Base-by-base conservation (phyloP, 2,329 filamentous ascomycete genomes). In the Colletotrichum spaethianum region DNA sequence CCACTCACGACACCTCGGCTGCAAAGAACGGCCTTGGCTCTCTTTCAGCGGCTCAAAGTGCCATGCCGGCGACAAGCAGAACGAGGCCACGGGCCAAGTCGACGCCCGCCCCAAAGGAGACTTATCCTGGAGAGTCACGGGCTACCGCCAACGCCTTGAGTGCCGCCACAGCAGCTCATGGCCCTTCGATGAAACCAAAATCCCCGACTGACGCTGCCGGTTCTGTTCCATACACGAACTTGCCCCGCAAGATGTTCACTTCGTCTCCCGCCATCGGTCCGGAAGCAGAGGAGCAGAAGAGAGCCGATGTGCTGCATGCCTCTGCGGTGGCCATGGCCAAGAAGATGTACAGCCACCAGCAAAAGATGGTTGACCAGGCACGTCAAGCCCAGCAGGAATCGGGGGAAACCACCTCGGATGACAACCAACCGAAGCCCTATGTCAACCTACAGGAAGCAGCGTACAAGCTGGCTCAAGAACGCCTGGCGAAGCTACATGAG, bases 241-340 rank as follows among this genome's bases (percentile, higher is more conserved):
- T 94, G 82, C 86, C 89, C 44, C 87, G 91, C 73, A 91, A 92
- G 73, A 93, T 97, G 90, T 97, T 93, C 79, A 94, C 93, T 0
- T 92, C 93, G 1, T 84, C 90, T 42, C 94, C 95, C 4, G 92
- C 92, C 0, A 90, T 97, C 3, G 87, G 90, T 33, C 84, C 89
- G 2, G 94, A 97, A 77, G 83, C 91, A 0, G 92, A 96, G 50
- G 94, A 98, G 77, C 89, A 91, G 80, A 91, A 89, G 73, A 90
- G 89, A 70, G 89, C 92, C 55, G 93, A 94, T 75, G 90, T 91
- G 5, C 85, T 97, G 3, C 93, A 92, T 74, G 94, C 94, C 38
- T 96, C 94, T 26, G 94, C 95, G 2, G 86, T 98, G 3, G 94
- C 93, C 14, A 97, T 98, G 94, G 95, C 95, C 8, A 93, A 92